Evolutionary conservation across 2,329 filamentous ascomycete genomes (phyloP).

Genomic region (Fusarium sp.): DNA sequence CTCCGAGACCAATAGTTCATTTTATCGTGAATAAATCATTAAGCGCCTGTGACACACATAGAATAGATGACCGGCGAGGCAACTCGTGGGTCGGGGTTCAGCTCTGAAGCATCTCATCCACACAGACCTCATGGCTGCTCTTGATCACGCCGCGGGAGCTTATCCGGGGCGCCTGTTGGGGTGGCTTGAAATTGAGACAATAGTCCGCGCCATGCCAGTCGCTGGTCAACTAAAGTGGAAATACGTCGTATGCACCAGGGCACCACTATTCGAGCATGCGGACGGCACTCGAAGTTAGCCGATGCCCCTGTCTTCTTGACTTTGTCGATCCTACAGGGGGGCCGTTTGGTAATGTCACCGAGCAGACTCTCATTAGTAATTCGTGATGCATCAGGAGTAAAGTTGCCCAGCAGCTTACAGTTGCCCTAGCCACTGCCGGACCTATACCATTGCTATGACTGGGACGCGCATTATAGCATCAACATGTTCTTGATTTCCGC

Average conservation of each 20-base stretch:
- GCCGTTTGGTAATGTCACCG: neutral
- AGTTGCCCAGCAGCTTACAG: neutral
- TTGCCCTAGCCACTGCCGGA: neutral
- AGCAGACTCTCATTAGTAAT: neutral
- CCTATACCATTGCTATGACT: neutral
- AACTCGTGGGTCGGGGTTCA: neutral
- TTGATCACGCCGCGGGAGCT: neutral
- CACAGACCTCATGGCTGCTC: neutral
- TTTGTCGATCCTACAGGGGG: neutral
- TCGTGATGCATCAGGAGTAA: neutral
- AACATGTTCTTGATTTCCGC: neutral
- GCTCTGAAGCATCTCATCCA: neutral
- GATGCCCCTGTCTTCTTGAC: neutral
- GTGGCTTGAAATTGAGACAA: conserved; percentile 28
- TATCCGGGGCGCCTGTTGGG: neutral
- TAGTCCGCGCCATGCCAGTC: conserved; percentile 6
- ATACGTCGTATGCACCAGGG: neutral
- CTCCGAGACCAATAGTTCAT: neutral
- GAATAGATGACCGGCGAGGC: neutral
- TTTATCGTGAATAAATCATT: neutral
- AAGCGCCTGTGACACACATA: neutral
- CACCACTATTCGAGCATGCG: neutral
- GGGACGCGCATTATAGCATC: neutral
- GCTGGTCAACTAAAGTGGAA: conserved; percentile 4
- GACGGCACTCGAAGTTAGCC: neutral